Evolutionary conservation across 257 asterid genomes (phyloP).

Genomic region (Echites panduratus): DNA sequence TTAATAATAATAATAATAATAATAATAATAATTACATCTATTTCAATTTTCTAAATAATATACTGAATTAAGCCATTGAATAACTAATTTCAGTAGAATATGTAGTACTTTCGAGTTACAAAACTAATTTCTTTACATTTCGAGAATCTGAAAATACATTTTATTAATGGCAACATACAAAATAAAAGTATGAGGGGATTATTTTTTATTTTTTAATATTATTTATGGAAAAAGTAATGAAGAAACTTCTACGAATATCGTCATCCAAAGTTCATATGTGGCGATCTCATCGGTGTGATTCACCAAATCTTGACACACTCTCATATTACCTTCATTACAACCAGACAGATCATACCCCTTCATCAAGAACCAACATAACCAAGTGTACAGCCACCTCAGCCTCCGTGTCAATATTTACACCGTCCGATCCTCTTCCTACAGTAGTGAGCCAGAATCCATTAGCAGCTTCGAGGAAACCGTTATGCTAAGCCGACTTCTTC

Average conservation of each 20-base stretch:
- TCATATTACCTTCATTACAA: not conserved
- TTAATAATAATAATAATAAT: no score
- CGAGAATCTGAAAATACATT: no score
- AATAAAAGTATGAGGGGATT: no score
- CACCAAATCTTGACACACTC: not conserved
- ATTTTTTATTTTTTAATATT: no score
- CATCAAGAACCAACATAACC: not conserved
- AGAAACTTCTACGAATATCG: not conserved
- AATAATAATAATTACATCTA: no score
- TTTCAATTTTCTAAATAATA: no score
- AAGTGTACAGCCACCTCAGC: constrained; percentile 1
- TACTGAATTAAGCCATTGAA: no score
- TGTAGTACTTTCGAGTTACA: no score
- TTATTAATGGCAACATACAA: no score
- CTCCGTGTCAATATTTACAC: not conserved
- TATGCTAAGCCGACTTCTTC: constrained; percentile 2
- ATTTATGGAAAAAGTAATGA: no score
- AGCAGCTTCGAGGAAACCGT: constrained; percentile 13
- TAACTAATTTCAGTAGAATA: no score
- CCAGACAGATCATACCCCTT: not conserved
- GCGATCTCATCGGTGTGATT: not conserved
- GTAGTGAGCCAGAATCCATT: not conserved
- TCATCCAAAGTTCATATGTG: not conserved
- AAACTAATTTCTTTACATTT: no score
- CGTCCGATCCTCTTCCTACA: not conserved